Base-by-base conservation (phyloP, 768 basidiomycete genomes). In the Sarcomyxa edulis region DNA sequence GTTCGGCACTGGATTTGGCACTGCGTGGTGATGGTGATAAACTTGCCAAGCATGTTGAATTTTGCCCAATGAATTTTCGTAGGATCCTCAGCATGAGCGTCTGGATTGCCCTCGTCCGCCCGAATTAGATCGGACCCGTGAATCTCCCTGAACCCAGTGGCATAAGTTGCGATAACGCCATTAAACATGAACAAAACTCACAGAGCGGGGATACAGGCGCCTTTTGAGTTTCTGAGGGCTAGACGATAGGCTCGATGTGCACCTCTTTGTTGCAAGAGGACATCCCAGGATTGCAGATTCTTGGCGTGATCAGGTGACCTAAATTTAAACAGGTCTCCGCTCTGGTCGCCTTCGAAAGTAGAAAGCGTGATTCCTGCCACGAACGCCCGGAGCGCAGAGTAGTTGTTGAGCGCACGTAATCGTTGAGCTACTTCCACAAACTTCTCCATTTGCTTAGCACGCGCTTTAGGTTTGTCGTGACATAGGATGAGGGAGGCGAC, bases 31-130 rank as follows among this genome's bases (percentile, higher is more conserved):
- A 74, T 79, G 35, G 76, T 73, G 40, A 95, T 79, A 51, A 93
- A 91, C 43, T 81, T 74, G 21, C 84, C 93, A 67, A 97, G 85
- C 76, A 91, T 84, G 48, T 84, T 85, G 61, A 87, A 96, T 61
- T 98, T 98, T 19, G 84, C 88, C 95, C 95, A 98, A 52, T 97
- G 92, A 38, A 97, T 86, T 54, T 80, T 79, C 27, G 58, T 65
- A 3, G 78, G 68, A 50, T 88, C 83, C 15, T 72, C 64, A 6
- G 78, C 64, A 45, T 76, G 75, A 45, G 76, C 71, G 49, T 94
- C 88, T 2, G 70, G 68, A 44, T 95, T 93, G 41, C 81, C 85
- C 61, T 90, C 88, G 47, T 96, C 83, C 6, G 91, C 77, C 45
- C 81, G 81, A 32, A 93, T 84, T 33, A 97, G 70, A 55, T 95